A percentile compares a stretch with the other conserved stretches of the same genome.
Evolutionary conservation across 225 moss, liverwort and hornwort species (phyloP).

Genomic region (Sphagnum tenellum): DNA sequence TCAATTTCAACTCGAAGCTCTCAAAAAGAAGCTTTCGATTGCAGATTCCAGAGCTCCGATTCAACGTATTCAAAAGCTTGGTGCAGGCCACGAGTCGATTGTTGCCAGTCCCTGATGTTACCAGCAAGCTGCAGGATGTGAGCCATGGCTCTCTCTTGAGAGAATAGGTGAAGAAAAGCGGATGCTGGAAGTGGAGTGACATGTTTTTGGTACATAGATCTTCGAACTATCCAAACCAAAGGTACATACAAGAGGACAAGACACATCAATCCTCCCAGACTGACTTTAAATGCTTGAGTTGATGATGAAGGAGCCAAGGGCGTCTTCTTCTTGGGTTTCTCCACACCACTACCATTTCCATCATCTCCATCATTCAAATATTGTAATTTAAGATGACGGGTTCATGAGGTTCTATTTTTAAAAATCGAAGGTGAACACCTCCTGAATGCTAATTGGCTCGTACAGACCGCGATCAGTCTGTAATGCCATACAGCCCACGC

Average conservation of each 20-base stretch:
- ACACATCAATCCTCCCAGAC: constrained; percentile 47
- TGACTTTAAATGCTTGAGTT: constrained; percentile 18
- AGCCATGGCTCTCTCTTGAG: constrained; percentile 89
- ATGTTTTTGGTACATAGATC: constrained; percentile 77
- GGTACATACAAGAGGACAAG: constrained; percentile 42
- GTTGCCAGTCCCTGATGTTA: constrained; percentile 60
- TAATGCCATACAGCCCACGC: too few relatives aligned
- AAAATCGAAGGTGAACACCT: too few relatives aligned
- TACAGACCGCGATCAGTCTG: too few relatives aligned
- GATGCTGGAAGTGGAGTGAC: constrained; percentile 56
- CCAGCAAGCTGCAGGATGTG: constrained; percentile 65
- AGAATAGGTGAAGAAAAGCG: constrained; percentile 59
- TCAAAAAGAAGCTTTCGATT: constrained; percentile 41
- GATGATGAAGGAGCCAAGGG: too few relatives aligned
- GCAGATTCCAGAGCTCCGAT: constrained; percentile 39
- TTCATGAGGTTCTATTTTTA: too few relatives aligned
- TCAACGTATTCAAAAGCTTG: constrained; percentile 52
- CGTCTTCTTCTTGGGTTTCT: too few relatives aligned
- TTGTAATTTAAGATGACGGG: too few relatives aligned
- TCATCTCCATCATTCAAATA: too few relatives aligned
- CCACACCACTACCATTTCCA: too few relatives aligned
- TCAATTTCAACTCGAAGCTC: constrained; percentile 72
- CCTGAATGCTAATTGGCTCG: too few relatives aligned
- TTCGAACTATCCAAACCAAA: constrained; percentile 50
- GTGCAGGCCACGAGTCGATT: constrained; percentile 53